Base-by-base conservation (phyloP, 176 grass and related monocot species). In the Zea luxurians region DNA sequence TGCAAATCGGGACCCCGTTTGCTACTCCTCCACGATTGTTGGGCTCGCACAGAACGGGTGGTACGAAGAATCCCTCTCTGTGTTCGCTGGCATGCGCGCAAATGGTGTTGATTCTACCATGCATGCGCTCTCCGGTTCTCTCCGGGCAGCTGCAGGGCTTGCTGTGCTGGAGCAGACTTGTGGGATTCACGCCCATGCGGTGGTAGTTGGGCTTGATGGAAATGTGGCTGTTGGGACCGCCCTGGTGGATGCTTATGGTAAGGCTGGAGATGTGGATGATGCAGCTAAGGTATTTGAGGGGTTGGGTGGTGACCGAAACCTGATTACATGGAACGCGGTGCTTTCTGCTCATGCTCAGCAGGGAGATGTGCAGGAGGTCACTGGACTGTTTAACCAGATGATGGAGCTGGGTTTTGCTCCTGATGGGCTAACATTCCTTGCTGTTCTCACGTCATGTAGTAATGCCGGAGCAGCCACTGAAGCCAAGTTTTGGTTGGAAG, bases 311-410 rank as follows among this genome's bases (percentile, higher is more conserved):
- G 48, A 55, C 58, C n/a, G 34, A 1, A 85, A 85, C 70, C 76
- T 88, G 16, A 61, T 91, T 64, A 76, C 70, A 0, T 91, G 85
- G 89, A 91, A 85, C 61, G 78, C 82, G 2, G 66, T 79, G 78
- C 11, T 91, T 6, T 12, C 77, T 12, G 85, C 48, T 1, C 82
- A 85, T 15, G 74, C 85, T 0, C 82, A 82, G 49, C 85, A 88
- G 42, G 79, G 89, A 35, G 61, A 79, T 52, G 45, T 61, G 6
- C 34, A 79, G 36, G 44, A 2, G 0, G 68, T 66, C 15, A 12
- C 52, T 10, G 18, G 61, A 27, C 10, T 75, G 63, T 91, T 91
- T 63, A 8, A 66, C 55, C 67, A 65, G 69, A 85, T 91, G 85
- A 15, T 11, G 13, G 59, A 77, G 27, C 17, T 54, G 9, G 62